Evolutionary conservation across 345 rosid genomes (phyloP), one percentile per base, ranked within the genome.

Genomic region (Ceriops decandra): DNA sequence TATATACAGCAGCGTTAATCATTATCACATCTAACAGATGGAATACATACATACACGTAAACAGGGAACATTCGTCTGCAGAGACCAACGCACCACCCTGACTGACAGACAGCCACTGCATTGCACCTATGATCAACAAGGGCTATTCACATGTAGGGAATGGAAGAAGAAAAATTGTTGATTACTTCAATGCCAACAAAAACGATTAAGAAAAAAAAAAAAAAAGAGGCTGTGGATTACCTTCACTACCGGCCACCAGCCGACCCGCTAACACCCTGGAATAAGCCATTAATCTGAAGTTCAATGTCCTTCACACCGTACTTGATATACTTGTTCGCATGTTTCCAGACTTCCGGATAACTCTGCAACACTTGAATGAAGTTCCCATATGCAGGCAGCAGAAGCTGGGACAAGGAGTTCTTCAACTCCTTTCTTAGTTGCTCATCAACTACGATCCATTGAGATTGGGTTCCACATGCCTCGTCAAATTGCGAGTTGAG

Each of bases 341-440:
- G 77, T 80, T 76, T 90, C 69, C 88, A 86, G 6, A 81, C 75
- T 31, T 90, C 91, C 3, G 90, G 88, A 22, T 63, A 66, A 70
- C 61, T 84, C 77, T 81, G 93, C 52, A 85, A 77, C 78, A 85
- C 83, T 33, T 76, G 85, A 1, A 84, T 72, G 64, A 87, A 88
- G 75, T 73, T 84, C 61, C 82, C 80, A 62, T 90, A 90, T 1
- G 86, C 84, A 0, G 97, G 95, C 67, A 80, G 66, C 79, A 92
- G 28, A 58, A 76, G 69, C 61, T 79, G 86, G 16, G 75, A 68
- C 63, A 83, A 77, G 0, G 90, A 80, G 33, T 69, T 73, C 72
- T 77, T 82, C 67, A 88, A 52, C 57, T 90, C 97, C 38, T 84
- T 87, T 68, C 83, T 85, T 36, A 82, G 82, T 79, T 85, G 95